Evolutionary conservation across 768 basidiomycete genomes (phyloP).

Genomic region (Trametes elegans): DNA sequence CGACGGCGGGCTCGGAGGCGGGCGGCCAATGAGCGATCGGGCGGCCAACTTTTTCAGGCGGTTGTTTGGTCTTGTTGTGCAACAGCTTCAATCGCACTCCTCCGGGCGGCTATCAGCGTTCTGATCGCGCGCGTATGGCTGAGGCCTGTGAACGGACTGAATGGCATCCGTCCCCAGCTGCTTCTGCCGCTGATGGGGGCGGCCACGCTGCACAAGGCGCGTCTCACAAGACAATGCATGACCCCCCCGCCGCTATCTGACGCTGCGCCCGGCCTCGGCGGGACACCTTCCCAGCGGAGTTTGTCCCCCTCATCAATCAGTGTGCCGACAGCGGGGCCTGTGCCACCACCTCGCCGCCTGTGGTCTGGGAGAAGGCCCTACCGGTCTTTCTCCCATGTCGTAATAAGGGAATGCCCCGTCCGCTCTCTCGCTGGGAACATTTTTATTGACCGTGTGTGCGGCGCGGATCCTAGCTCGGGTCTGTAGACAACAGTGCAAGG

Average conservation of each 20-base stretch:
- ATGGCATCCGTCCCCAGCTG: background rate
- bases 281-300: constrained; percentile 1
- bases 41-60: constrained; percentile 18
- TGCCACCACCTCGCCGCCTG: background rate
- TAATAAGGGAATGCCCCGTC: background rate
- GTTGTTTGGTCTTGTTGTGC: constrained; percentile 24
- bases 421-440: background rate
- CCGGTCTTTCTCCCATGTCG: background rate
- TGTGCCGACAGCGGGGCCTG: background rate
- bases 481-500: background rate
- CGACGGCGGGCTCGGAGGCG: no score
- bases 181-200: constrained; percentile 15
- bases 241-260: background rate
- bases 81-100: constrained; percentile 19
- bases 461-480: no score
- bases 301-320: background rate
- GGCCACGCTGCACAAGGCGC: background rate
- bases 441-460: no score
- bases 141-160: constrained; percentile 6
- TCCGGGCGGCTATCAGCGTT: constrained; percentile 18
- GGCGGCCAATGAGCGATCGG: constrained; percentile 1
- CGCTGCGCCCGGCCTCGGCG: constrained; percentile 11
- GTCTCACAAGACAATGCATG: constrained; percentile 3
- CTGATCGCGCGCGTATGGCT: constrained; percentile 8
- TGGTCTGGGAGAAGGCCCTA: background rate